Evolutionary conservation across 495 filamentous ascomycete species (phyloP), one percentile per base, ranked within the genome.

Genomic region (Lentithecium fluviatile): DNA sequence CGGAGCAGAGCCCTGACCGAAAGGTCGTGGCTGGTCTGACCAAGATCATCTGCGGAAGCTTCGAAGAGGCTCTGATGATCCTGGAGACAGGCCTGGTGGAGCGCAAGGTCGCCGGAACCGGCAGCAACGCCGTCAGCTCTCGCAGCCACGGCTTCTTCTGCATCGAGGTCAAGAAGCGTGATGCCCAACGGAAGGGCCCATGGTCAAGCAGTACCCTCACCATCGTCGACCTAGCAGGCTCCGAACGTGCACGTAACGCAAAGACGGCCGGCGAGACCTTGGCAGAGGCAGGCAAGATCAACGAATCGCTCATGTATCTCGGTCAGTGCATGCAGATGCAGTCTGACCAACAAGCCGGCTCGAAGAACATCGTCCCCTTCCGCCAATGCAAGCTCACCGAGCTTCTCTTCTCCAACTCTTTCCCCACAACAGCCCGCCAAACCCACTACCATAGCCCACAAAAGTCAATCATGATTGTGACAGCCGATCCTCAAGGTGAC

Each of bases 311-410:
- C 68, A 98, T 98, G 95, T 97, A 96, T 72, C 83, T 98, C 1
- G 94, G 94, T 0, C 95, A 97, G 70, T 97, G 95, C 71, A 78
- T 98, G 65, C 94, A 98, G 71, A 90, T 96, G 85, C 95, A 97
- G 73, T 90, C 85, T 58, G 88, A 90, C 65, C 78, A 85, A 38
- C 85, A 83, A 36, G 84, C 83, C 59, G 83, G 84, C 51, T 82
- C 82, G 55, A 94, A 90, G 52, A 86, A 88, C 43, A 72, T 97
- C 52, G 90, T 96, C 24, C 90, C 92, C 26, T 97, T 90, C 79
- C 84, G 94, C 25, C 94, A 97, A 71, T 96, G 91, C 80, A 98
- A 97, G 70, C 82, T 98, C 60, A 98, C 94, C 0, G 94, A 98
- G 71, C 81, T 98, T 3, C 79, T 98, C 21, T 97, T 98, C 75